These are phyloP conservation scores for Schizochytrium sp. DNA, from an alignment of 108 stramenopile genomes.

Conservation along the genomic window DNA sequence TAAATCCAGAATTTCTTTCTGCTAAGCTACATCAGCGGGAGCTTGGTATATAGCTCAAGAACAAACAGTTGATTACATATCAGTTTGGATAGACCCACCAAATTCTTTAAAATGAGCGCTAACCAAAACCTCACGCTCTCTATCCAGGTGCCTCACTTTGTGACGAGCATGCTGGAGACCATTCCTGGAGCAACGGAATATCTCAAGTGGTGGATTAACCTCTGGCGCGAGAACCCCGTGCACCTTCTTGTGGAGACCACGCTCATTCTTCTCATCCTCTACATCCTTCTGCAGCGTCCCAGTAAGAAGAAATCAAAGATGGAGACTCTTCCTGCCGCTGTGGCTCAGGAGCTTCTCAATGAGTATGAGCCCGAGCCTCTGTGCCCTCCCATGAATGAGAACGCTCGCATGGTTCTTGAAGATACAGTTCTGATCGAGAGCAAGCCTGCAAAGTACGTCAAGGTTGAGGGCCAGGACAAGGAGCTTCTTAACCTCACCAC, in stretches of 20 bases:
- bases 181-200: conserved; percentile 40
- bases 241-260: conserved; percentile 95
- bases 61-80: not conserved
- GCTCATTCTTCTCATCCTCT: conserved; percentile 85
- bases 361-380: conserved; percentile 92
- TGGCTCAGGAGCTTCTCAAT: conserved; percentile 83
- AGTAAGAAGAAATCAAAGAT: conserved; percentile 57
- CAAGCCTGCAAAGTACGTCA: conserved; percentile 1
- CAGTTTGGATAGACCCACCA: too few relatives aligned
- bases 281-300: conserved; percentile 79
- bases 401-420: conserved; percentile 56
- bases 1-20: too few relatives aligned
- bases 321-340: conserved; percentile 62
- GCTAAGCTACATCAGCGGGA: not conserved
- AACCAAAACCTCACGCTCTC: conserved; percentile 16
- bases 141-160: conserved; percentile 26
- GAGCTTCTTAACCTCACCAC: conserved; percentile 83
- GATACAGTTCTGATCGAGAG: conserved; percentile 65
- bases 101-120: too few relatives aligned
- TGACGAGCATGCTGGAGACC: conserved; percentile 11
- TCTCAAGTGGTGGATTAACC: conserved; percentile 84
- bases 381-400: not conserved
- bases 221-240: conserved; percentile 84
- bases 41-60: not conserved
- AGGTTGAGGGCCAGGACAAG: conserved; percentile 62